A percentile compares a stretch with the other conserved stretches of the same genome.
These are phyloP conservation scores for Fragaria vesca DNA, from an alignment of 306 rosid genomes.

Conservation along the genomic window DNA sequence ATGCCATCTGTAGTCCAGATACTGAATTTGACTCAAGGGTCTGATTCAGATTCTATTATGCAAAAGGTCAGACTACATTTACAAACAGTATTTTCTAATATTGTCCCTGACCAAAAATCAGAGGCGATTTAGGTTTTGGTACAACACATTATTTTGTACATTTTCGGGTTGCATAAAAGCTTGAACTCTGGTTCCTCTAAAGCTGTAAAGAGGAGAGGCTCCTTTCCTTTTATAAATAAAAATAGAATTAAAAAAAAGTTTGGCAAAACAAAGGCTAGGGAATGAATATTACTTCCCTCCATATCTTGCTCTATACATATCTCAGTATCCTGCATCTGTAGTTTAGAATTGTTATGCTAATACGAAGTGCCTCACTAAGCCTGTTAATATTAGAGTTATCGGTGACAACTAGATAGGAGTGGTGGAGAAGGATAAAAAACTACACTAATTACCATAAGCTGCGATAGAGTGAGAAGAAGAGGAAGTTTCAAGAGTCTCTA, in stretches of 20 bases:
- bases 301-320: background rate
- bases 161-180: too few relatives aligned
- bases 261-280: background rate
- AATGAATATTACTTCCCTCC: background rate
- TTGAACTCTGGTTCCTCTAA: background rate
- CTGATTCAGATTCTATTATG: background rate
- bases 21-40: background rate
- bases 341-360: background rate
- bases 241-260: too few relatives aligned
- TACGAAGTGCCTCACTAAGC: background rate
- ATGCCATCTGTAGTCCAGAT: background rate
- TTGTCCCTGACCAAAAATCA: background rate
- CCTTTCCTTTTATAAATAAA: background rate
- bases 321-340: background rate
- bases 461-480: background rate
- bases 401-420: background rate
- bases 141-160: background rate
- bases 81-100: background rate
- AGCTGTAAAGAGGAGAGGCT: too few relatives aligned
- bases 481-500: background rate
- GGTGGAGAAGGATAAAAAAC: background rate
- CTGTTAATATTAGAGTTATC: background rate
- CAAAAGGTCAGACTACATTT: background rate
- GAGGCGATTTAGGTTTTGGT: background rate
- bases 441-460: background rate